phyloP scores from a whole-genome alignment of 2,329 filamentous ascomycete species.

The Botrytis squamosa region DNA sequence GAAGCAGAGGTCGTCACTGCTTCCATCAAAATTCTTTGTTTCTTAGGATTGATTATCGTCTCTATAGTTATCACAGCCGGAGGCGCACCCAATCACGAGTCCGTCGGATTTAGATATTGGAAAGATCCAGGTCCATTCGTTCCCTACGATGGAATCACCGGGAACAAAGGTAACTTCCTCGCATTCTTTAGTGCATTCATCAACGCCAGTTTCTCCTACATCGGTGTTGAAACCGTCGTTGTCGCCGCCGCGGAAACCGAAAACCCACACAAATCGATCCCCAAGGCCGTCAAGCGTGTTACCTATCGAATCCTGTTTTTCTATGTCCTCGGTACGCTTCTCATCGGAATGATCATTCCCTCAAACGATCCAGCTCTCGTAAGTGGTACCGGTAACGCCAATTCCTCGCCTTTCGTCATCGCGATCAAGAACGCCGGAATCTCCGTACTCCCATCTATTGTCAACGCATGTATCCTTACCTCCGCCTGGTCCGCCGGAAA shows the following conservation, averaged over 20 bases:
- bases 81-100: constrained; percentile 56
- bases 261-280: constrained; percentile 53
- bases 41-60: constrained; percentile 63
- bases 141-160: constrained; percentile 61
- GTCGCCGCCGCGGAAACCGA: constrained; percentile 56
- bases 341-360: constrained; percentile 56
- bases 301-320: constrained; percentile 58
- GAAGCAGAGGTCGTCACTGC: constrained; percentile 87
- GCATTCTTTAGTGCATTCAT: constrained; percentile 45
- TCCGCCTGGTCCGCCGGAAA: constrained; percentile 63
- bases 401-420: constrained; percentile 66
- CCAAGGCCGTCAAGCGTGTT: constrained; percentile 50
- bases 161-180: constrained; percentile 61
- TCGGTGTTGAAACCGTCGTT: constrained; percentile 52
- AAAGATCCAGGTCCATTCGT: constrained; percentile 65
- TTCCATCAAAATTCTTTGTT: constrained; percentile 72
- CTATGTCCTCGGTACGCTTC: constrained; percentile 52
- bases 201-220: constrained; percentile 48
- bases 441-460: constrained; percentile 64
- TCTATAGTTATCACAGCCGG: constrained; percentile 63
- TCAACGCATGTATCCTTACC: constrained; percentile 67
- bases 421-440: constrained; percentile 68
- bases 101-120: constrained; percentile 70
- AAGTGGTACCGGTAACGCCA: constrained; percentile 43
- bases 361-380: constrained; percentile 51